Evolutionary conservation across 2,329 filamentous ascomycete genomes (phyloP).

Genomic region (Pseudogymnoascus sp.): DNA sequence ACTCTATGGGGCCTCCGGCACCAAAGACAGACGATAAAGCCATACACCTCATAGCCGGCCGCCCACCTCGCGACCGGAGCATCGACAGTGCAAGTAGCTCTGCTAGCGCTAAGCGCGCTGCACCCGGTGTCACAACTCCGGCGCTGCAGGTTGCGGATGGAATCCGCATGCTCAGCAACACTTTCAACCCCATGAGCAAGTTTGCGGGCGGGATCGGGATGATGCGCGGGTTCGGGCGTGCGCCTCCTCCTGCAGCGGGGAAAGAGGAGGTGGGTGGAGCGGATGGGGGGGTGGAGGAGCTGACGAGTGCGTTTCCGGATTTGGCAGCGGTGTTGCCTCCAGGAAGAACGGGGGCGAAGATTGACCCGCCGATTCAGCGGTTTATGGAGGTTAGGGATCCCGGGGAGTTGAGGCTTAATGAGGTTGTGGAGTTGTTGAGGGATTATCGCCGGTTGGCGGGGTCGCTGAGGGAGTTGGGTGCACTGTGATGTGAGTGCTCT

Average conservation of each 20-base stretch:
- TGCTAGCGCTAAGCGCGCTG: slow-evolving; percentile 35
- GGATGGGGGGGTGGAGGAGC: slow-evolving; percentile 43
- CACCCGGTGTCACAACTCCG: slow-evolving; percentile 10
- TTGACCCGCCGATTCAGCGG: slow-evolving; percentile 59
- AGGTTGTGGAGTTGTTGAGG: slow-evolving; percentile 61
- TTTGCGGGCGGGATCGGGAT: slow-evolving; percentile 61
- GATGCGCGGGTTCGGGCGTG: slow-evolving; percentile 66
- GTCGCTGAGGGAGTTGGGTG: slow-evolving; percentile 53
- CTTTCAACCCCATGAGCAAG: slow-evolving; percentile 73
- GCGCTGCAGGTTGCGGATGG: slow-evolving; percentile 55
- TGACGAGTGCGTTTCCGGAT: slow-evolving; percentile 53
- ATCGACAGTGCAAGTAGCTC: slow-evolving; percentile 63
- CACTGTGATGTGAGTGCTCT: slow-evolving; percentile 53
- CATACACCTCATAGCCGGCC: slow-evolving; percentile 62
- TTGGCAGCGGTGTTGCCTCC: slow-evolving; percentile 47
- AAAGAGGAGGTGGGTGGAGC: slow-evolving; percentile 25
- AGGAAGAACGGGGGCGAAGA: slow-evolving; percentile 29
- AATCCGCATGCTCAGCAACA: slow-evolving; percentile 70
- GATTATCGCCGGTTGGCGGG: slow-evolving; percentile 67
- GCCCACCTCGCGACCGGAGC: slow-evolving; percentile 58
- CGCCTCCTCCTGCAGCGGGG: slow-evolving; percentile 34
- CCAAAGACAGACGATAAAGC: slow-evolving; percentile 54
- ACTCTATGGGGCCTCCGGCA: slow-evolving; percentile 16
- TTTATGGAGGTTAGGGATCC: slow-evolving; percentile 67
- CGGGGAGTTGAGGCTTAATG: slow-evolving; percentile 61